Evolutionary conservation across 2,329 filamentous ascomycete genomes (phyloP).

Genomic region (Colletotrichum tabaci): DNA sequence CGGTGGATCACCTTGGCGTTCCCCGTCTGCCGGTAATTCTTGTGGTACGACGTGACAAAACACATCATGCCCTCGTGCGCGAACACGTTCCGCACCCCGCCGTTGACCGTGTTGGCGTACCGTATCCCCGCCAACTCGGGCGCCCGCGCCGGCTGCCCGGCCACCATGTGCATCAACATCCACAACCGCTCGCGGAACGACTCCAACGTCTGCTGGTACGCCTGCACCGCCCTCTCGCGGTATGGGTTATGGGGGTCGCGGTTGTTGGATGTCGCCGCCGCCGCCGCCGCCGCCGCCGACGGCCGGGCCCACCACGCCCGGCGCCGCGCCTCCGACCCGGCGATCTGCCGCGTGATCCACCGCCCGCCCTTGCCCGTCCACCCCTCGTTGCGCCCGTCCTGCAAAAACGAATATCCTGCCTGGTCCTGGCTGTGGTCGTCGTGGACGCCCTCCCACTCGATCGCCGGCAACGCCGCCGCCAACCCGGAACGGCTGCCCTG

Average conservation of each 20-base stretch:
- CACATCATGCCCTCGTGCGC: constrained; percentile 18
- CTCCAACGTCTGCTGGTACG: constrained; percentile 26
- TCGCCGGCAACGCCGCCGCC: no score
- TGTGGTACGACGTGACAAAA: constrained; percentile 10
- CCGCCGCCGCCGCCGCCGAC: no score
- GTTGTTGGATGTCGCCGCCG: no score
- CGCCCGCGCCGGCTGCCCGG: constrained; percentile 15
- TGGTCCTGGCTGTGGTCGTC: constrained; percentile 27
- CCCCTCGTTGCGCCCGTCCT: constrained; percentile 18
- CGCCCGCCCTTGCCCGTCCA: constrained; percentile 7
- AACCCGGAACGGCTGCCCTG: no score
- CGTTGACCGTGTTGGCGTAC: constrained; percentile 38
- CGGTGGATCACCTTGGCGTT: constrained; percentile 47
- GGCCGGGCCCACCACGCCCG: not conserved
- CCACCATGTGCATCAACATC: constrained; percentile 35
- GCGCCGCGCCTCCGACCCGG: not conserved
- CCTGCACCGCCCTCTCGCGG: not conserved
- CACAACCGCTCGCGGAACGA: constrained; percentile 33
- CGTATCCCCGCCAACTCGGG: constrained; percentile 29
- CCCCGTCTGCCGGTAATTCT: constrained; percentile 1
- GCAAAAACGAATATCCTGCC: constrained; percentile 24
- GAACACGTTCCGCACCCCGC: constrained; percentile 36
- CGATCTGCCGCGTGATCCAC: constrained; percentile 4
- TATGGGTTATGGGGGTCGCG: no score
- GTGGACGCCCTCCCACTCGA: no score